Evolutionary conservation across 1,139 yeast species (phyloP), one percentile per base, ranked within the genome.

Genomic region (Saccharomyces pastorianus): DNA sequence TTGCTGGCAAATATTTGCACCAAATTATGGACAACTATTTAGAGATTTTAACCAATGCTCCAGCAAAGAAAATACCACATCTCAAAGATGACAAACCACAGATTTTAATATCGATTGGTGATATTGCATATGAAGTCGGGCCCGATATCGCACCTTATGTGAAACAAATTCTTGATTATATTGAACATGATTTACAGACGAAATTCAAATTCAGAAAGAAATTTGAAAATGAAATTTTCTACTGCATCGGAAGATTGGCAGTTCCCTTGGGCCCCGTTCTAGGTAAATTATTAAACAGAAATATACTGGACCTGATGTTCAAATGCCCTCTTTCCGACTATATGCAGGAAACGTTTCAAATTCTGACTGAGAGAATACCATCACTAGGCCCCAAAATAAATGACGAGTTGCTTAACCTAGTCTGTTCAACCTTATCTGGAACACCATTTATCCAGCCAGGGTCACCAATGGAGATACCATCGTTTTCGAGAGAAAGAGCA

Each of bases 211-310:
- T 76, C 42, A 77, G 86, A 59, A 85, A 82, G 63, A 93, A 86
- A 52, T 84, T 88, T 47, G 96, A 89, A 61, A 86, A 90, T 0
- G 91, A 96, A 0, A 83, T 93, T 25, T 93, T 91, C 64, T 90
- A 87, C 61, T 93, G 98, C 68, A 79, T 93, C 51, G 90, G 95
- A 0, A 87, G 88, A 71, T 73, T 93, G 50, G 91, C 96, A 0
- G 79, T 80, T 23, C 95, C 98, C 0, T 91, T 91, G 13, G 97
- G 97, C 0, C 96, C 96, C n/a, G 96, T 96, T 0, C 75, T 93
- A 53, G 87, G 96, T 0, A 93, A 93, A 66, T 91, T 89, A 66
- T 74, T 93, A 57, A 93, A 89, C 59, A 78, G 86, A 58, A 96
- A 89, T 64, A 80, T 91, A 25, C 73, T 93, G 55, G 93, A 86